Evolutionary conservation across 495 filamentous ascomycete species (phyloP).

Genomic region (Trichoderma virens): DNA sequence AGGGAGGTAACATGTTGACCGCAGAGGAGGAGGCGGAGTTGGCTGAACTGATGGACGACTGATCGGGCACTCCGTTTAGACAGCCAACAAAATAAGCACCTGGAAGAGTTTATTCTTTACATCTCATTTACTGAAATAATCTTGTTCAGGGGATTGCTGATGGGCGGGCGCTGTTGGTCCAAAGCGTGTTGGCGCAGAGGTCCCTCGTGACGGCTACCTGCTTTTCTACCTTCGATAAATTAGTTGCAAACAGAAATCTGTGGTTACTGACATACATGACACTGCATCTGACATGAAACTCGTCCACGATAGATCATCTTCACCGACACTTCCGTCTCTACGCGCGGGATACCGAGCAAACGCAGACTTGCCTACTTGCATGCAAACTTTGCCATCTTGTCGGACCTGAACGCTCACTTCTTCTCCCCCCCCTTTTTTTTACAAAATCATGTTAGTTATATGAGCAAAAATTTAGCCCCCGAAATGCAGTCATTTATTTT

Average conservation of each 20-base stretch:
- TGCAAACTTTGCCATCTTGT: neutral
- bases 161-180: neutral
- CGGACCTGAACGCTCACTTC: neutral
- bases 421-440: neutral
- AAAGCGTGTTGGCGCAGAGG: neutral
- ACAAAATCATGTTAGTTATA: no score
- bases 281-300: neutral
- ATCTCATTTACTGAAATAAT: neutral
- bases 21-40: conserved; percentile 81
- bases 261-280: neutral
- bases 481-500: no score
- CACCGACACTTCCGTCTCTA: neutral
- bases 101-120: neutral
- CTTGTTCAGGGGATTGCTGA: neutral
- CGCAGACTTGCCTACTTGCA: neutral
- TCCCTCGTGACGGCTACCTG: neutral
- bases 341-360: neutral
- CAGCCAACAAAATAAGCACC: neutral
- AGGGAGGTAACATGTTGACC: conserved; percentile 47
- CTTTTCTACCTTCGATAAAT: neutral
- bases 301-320: neutral
- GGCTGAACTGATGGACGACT: conserved; percentile 79
- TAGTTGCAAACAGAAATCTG: neutral
- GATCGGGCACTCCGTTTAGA: conserved; percentile 26
- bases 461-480: no score